These are phyloP conservation scores for Aquanectria penicillioides DNA, from an alignment of 2,329 filamentous ascomycete genomes.

Conservation along the genomic window DNA sequence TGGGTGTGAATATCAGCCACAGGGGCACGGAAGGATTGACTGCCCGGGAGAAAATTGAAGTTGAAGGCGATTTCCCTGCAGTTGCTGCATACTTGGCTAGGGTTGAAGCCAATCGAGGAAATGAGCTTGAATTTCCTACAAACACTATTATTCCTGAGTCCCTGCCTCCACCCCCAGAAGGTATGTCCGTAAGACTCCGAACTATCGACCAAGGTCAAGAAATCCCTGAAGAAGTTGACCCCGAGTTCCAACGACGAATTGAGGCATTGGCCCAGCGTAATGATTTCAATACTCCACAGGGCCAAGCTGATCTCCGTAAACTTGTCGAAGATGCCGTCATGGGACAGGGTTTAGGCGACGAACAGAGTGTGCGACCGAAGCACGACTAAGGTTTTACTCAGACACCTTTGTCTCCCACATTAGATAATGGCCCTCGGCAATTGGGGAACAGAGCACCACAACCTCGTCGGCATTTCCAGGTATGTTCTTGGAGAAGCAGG, in stretches of 20 bases:
- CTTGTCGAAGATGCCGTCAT: slow-evolving; percentile 84
- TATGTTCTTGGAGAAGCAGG: slow-evolving; percentile 59
- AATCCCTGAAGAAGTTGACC: slow-evolving; percentile 73
- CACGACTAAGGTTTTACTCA: slow-evolving; percentile 59
- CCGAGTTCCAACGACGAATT: slow-evolving; percentile 85
- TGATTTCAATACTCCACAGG: slow-evolving; percentile 84
- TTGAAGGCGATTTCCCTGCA: slow-evolving; percentile 37
- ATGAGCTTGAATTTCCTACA: slow-evolving; percentile 42
- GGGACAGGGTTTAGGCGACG: slow-evolving; percentile 70
- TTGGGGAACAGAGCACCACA: slow-evolving; percentile 63
- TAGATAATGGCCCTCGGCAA: slow-evolving; percentile 62
- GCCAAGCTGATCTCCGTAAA: slow-evolving; percentile 80
- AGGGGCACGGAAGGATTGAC: slow-evolving; percentile 81
- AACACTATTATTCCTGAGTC: slow-evolving; percentile 45
- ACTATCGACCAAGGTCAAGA: slow-evolving; percentile 74
- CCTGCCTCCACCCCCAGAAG: slow-evolving; percentile 76
- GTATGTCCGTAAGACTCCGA: slow-evolving; percentile 80
- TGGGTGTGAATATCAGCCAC: slow-evolving; percentile 73
- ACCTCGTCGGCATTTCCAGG: slow-evolving; percentile 59
- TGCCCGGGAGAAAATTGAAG: slow-evolving; percentile 78
- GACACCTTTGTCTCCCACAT: slow-evolving; percentile 67
- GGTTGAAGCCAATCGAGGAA: slow-evolving; percentile 37
- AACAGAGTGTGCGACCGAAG: slow-evolving; percentile 72
- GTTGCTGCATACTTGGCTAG: slow-evolving; percentile 32
- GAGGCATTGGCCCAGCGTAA: slow-evolving; percentile 86